These are phyloP conservation scores for Phytophthora crassamura DNA, from an alignment of 352 stramenopile species.

Conservation along the genomic window DNA sequence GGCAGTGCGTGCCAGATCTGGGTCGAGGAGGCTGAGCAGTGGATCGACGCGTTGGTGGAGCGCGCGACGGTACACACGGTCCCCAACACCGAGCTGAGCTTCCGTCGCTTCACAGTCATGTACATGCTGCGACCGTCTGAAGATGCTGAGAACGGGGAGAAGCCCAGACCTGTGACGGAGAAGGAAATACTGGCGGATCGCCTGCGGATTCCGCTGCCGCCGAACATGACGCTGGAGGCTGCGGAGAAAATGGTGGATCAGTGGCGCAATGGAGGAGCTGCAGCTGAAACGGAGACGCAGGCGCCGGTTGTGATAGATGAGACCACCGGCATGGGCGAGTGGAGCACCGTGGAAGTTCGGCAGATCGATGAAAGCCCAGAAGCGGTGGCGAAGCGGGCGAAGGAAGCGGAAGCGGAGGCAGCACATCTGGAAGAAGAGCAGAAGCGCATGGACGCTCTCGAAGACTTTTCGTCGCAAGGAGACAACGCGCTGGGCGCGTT, in stretches of 20 bases:
- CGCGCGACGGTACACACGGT: conserved; percentile 60
- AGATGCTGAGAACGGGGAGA: conserved; percentile 23
- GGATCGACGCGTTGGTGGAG: conserved; percentile 79
- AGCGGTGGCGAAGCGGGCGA: conserved; percentile 55
- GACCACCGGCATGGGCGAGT: conserved; percentile 83
- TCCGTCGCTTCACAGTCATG: conserved; percentile 67
- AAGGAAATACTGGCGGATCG: conserved; percentile 59
- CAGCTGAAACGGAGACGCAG: conserved; percentile 9
- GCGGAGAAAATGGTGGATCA: conserved; percentile 71
- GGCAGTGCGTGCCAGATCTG: conserved; percentile 86
- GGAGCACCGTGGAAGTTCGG: conserved; percentile 77
- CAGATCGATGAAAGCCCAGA: conserved; percentile 81
- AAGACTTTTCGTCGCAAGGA: conserved; percentile 69
- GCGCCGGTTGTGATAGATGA: conserved; percentile 57
- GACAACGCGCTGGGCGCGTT: conserved; percentile 83
- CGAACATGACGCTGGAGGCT: conserved; percentile 65
- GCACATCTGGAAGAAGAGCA: conserved; percentile 53
- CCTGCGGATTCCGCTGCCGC: conserved; percentile 72
- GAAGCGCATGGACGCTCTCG: conserved; percentile 60
- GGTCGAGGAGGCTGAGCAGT: conserved; percentile 78
- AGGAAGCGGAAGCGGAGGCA: conserved; percentile 52
- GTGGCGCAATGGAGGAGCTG: conserved; percentile 38
- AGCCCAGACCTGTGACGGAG: conserved; percentile 51
- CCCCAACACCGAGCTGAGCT: conserved; percentile 71
- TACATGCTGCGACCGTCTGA: conserved; percentile 57